Percentiles rank a stretch among this genome's conserved stretches.
phyloP scores from a whole-genome alignment of 495 filamentous ascomycete species.

The Glutinoglossum americanum region DNA sequence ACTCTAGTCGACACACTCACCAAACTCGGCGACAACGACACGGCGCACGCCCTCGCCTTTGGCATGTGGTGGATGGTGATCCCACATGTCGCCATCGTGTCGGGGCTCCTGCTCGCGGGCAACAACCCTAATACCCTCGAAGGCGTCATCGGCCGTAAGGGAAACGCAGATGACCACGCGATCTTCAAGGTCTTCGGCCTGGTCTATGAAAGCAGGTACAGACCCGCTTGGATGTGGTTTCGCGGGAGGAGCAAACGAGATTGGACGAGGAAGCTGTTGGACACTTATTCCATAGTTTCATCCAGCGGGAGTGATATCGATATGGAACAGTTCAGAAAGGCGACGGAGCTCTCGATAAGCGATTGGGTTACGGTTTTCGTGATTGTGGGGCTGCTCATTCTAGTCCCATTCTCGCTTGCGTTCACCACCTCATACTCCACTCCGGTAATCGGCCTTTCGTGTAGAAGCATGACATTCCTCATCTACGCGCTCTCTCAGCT shows the following conservation, averaged over 20 bases:
- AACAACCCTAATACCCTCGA: conserved; percentile 10
- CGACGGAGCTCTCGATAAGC: too few species aligned
- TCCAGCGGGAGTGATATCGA: background rate
- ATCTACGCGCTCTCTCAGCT: background rate
- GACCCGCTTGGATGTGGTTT: conserved; percentile 15
- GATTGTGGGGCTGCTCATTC: background rate
- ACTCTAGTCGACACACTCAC: conserved; percentile 17
- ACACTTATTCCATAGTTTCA: too few species aligned
- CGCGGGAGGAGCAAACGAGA: conserved; percentile 12
- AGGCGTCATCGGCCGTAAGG: conserved; percentile 2
- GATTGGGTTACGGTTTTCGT: background rate
- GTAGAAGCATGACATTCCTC: background rate
- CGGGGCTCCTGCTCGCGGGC: conserved; percentile 11
- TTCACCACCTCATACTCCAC: background rate
- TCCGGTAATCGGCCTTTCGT: background rate
- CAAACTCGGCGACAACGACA: conserved; percentile 20
- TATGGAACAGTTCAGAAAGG: background rate
- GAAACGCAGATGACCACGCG: background rate
- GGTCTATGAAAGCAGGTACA: conserved; percentile 10
- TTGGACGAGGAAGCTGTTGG: background rate
- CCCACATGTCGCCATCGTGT: conserved; percentile 7
- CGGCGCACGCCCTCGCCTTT: conserved; percentile 23
- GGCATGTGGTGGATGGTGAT: conserved; percentile 22
- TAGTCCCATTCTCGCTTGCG: background rate
- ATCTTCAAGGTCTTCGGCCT: background rate